Evolutionary conservation across 352 stramenopile genomes (phyloP).

Genomic region (Phytophthora pisi): DNA sequence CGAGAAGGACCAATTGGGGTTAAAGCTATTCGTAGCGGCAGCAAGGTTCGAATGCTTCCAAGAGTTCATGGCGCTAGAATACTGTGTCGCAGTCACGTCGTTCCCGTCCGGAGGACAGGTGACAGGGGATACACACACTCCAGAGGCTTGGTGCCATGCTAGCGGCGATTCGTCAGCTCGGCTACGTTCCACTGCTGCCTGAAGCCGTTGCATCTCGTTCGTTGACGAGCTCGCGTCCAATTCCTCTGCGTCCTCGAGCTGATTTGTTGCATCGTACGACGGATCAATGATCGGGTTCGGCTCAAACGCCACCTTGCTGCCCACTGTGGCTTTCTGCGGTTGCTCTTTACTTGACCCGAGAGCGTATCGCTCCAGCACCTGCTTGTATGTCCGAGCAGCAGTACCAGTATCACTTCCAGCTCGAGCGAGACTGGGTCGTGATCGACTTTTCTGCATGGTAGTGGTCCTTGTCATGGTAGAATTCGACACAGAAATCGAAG

Average conservation of each 20-base stretch:
- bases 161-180: not conserved
- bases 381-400: constrained; percentile 35
- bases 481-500: constrained; percentile 1
- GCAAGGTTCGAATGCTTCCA: constrained; percentile 10
- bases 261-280: constrained; percentile 14
- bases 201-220: constrained; percentile 3
- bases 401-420: constrained; percentile 4
- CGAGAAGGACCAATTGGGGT: constrained; percentile 15
- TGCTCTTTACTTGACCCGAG: constrained; percentile 29
- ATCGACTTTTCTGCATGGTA: constrained; percentile 22
- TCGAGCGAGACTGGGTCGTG: constrained; percentile 26
- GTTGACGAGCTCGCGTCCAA: not conserved
- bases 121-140: constrained; percentile 19
- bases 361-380: constrained; percentile 49
- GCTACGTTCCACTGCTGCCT: not conserved
- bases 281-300: not conserved
- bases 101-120: not conserved
- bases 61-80: constrained; percentile 3
- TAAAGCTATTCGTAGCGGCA: constrained; percentile 1
- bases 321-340: not conserved
- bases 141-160: not conserved
- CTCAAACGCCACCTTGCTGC: not conserved
- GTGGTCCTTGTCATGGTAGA: not conserved
- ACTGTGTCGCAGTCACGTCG: not conserved
- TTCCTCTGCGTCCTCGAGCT: not conserved